phyloP scores from a whole-genome alignment of 176 grass and related monocot genomes.

The Oryza coarctata region DNA sequence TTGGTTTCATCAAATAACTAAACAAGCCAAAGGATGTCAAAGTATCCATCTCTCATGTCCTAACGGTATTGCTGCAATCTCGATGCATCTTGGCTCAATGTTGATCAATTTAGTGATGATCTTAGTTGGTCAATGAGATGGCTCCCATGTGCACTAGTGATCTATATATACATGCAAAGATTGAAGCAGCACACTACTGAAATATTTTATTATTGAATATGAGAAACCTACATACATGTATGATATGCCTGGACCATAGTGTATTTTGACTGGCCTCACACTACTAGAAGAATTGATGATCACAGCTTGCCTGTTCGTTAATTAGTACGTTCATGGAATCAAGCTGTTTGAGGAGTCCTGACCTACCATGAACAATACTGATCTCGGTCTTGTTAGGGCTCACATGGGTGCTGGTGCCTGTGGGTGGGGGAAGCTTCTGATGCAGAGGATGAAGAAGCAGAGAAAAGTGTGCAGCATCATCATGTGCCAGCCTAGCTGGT shows the following conservation, averaged over 20 bases:
- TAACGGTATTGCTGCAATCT: constrained; percentile 47
- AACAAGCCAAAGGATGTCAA: constrained; percentile 23
- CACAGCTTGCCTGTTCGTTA: background rate
- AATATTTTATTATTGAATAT: background rate
- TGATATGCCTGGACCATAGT: constrained; percentile 1
- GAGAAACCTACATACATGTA: constrained; percentile 17
- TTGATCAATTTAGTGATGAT: constrained; percentile 21
- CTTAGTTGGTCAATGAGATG: constrained; percentile 8
- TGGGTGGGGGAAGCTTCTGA: constrained; percentile 50
- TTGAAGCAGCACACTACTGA: constrained; percentile 24
- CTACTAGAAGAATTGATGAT: constrained; percentile 1
- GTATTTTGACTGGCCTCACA: constrained; percentile 30
- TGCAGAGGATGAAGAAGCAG: constrained; percentile 14
- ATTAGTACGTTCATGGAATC: constrained; percentile 32
- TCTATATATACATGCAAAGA: background rate
- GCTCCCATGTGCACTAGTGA: constrained; percentile 30
- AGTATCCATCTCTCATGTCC: constrained; percentile 8
- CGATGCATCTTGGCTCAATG: constrained; percentile 20
- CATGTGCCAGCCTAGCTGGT: constrained; percentile 52
- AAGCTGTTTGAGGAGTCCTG: constrained; percentile 19
- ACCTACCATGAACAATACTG: constrained; percentile 45
- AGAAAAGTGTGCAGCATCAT: constrained; percentile 21
- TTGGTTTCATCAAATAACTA: constrained; percentile 19
- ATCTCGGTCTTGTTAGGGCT: constrained; percentile 36
- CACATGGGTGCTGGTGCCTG: constrained; percentile 48